phyloP scores from a whole-genome alignment of 2,329 filamentous ascomycete species.

The Salinomyces thailandicus region DNA sequence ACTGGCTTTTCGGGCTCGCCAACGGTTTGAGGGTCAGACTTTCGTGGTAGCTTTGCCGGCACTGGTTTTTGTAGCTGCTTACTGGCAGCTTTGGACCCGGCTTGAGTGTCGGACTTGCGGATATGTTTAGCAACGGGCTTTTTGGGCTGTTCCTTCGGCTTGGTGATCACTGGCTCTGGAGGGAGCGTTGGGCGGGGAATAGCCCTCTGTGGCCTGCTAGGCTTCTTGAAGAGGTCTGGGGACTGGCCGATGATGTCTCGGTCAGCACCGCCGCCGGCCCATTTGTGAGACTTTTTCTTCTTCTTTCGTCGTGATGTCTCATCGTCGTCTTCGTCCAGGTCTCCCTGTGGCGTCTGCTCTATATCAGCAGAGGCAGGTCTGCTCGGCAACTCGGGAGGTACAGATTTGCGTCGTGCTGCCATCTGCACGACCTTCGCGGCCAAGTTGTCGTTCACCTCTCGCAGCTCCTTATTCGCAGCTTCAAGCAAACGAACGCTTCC shows the following conservation, averaged over 20 bases:
- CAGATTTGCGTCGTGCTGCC: constrained; percentile 2
- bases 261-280: constrained; percentile 7
- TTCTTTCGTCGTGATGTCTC: constrained; percentile 1
- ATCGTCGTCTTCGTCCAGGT: constrained; percentile 2
- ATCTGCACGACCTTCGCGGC: constrained; percentile 8
- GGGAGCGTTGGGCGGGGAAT: not conserved
- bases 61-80: not conserved
- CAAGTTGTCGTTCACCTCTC: constrained; percentile 11
- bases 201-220: not conserved
- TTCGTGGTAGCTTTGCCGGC: not conserved
- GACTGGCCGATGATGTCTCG: constrained; percentile 8
- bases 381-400: not conserved
- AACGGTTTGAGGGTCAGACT: not conserved
- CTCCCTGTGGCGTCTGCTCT: not conserved
- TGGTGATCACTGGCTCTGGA: not conserved
- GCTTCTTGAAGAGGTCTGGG: not conserved
- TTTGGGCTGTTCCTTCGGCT: constrained; percentile 1
- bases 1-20: constrained; percentile 5
- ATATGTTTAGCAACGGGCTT: constrained; percentile 1
- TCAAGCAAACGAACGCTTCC: constrained; percentile 12
- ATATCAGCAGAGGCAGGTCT: not conserved
- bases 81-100: not conserved
- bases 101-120: constrained; percentile 1
- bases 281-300: constrained; percentile 8
- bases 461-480: constrained; percentile 10